Percentiles rank a stretch among this genome's conserved stretches.
Conservation (phyloP, 108 stramenopile genomes). For the Stephanodiscus triporus region DNA sequence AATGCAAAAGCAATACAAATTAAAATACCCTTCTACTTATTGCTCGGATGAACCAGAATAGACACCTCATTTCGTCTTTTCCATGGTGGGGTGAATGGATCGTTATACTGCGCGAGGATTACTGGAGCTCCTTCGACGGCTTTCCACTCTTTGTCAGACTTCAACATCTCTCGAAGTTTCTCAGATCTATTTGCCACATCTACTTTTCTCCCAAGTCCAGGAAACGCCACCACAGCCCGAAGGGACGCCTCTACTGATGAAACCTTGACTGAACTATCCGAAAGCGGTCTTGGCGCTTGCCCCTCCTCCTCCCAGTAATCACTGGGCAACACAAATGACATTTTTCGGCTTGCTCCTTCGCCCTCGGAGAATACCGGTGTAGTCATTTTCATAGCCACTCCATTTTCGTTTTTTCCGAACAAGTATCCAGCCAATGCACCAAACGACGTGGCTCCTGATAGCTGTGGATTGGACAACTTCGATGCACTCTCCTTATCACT, state of each 20-base stretch:
- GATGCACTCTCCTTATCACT: conserved; percentile 61
- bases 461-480: conserved; percentile 64
- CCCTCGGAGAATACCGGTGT: conserved; percentile 83
- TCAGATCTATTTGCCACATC: conserved; percentile 61
- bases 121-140: conserved; percentile 35
- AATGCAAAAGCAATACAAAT: not conserved
- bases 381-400: conserved; percentile 92
- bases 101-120: conserved; percentile 90
- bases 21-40: not conserved
- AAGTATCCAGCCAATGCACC: conserved; percentile 93
- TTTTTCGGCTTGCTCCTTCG: conserved; percentile 53
- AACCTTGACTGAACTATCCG: conserved; percentile 72
- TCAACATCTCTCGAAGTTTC: conserved; percentile 55
- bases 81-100: conserved; percentile 96
- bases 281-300: conserved; percentile 77
- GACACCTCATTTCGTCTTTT: conserved; percentile 91
- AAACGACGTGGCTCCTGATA: conserved; percentile 76
- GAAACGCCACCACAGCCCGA: conserved; percentile 86
- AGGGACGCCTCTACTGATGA: conserved; percentile 43
- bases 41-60: conserved; percentile 40
- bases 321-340: conserved; percentile 92
- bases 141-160: conserved; percentile 46
- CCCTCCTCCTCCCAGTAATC: conserved; percentile 68
- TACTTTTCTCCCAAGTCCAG: conserved; percentile 83
- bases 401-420: conserved; percentile 90